Base-by-base conservation (phyloP, 2,329 filamentous ascomycete genomes). In the Beauveria scarabaeidicola region DNA sequence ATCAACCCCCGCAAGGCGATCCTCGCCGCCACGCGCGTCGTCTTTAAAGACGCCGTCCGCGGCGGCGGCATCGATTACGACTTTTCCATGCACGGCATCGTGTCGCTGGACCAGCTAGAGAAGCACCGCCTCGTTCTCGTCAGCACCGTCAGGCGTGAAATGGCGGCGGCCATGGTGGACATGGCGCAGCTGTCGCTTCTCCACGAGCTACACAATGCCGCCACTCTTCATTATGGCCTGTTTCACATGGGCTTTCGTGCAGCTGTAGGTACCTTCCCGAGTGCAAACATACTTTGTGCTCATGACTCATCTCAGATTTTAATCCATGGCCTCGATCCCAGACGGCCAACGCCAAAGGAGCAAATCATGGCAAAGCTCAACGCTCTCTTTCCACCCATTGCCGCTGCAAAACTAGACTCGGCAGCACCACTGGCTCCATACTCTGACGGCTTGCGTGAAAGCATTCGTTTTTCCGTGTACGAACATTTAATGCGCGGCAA, bases 391-490 rank as follows among this genome's bases (percentile, higher is more conserved):
- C 70, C 73, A 1, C 60, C 71, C 1, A 58, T 63, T 10, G 55
- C 65, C 9, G 60, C 68, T 11, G 61, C 68, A 19, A 60, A 63
- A 38, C 54, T 64, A 17, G 56, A 60, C 2, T 62, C 69, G 3
- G 67, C 69, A 32, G 9, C 66, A 5, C 65, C 70, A 19, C 63
- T 69, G 8, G 64, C 64, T 11, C 70, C 71, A 1, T 70, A 68
- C 59, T 68, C 72, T 0, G 52, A 63, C 2, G 66, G 69, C 0
- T 62, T 74, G n/a, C 69, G 70, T 2, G 70, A 71, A 19, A 74
- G 66, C 57, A 67, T 75, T 48, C 67, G 73, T 5, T 72, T 75
- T 44, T 66, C 66, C 9, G 62, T 75, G 1, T 74, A 69, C 43
- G 68, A 72, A 56, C 66, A 73, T 47, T 53, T 75, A 4, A 69